Evolutionary conservation across 257 asterid species (phyloP).

Genomic region (Rehmannia glutinosa): DNA sequence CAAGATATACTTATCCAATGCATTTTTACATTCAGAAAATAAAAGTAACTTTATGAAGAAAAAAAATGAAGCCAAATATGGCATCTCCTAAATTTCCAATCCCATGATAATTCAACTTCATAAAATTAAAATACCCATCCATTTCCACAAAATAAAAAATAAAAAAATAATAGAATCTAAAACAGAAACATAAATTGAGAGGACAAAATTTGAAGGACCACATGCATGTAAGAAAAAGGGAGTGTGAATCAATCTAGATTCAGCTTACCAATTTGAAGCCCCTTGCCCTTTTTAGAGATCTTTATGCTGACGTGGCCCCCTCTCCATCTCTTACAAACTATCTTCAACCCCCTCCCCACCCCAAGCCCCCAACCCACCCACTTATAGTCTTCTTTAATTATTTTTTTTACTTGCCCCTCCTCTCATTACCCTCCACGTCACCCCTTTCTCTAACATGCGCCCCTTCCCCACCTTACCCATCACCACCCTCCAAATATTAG

Average conservation of each 20-base stretch:
- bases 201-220: background rate
- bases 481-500: no score
- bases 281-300: no score
- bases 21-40: no score
- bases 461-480: background rate
- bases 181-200: background rate
- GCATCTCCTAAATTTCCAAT: background rate
- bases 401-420: background rate
- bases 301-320: conserved; percentile 42
- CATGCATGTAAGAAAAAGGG: background rate
- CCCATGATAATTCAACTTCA: background rate
- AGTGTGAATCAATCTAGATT: no score
- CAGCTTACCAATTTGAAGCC: no score
- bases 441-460: conserved; percentile 21
- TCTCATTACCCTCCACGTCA: conserved; percentile 29
- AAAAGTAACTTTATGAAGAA: no score
- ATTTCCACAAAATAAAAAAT: background rate
- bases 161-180: background rate
- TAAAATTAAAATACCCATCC: no score
- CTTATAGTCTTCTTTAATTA: no score
- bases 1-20: no score
- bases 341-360: conserved; percentile 8
- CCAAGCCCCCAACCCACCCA: background rate
- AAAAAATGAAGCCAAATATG: background rate
- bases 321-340: conserved; percentile 33